Percentiles rank a stretch among this genome's conserved stretches.
phyloP scores from a whole-genome alignment of 805 yeast genomes.

The Teunomyces cretensis region DNA sequence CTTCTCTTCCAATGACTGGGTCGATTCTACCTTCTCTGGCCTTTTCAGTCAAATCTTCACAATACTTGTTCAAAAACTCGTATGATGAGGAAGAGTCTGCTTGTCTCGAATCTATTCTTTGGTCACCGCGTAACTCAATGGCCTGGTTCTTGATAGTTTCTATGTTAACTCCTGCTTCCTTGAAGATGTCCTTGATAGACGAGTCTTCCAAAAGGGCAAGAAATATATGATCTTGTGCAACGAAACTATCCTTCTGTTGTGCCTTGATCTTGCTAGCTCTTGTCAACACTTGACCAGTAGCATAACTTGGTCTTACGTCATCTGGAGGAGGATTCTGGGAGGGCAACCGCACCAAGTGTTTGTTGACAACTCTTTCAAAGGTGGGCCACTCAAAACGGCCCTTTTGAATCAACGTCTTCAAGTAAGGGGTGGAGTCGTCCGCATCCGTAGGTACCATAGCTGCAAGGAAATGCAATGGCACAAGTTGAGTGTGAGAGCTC shows the following conservation, averaged over 20 bases:
- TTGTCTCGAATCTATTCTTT: constrained; percentile 86
- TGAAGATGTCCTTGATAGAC: constrained; percentile 66
- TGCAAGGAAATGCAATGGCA: constrained; percentile 88
- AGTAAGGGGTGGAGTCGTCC: constrained; percentile 49
- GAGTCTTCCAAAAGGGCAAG: constrained; percentile 82
- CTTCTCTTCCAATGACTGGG: constrained; percentile 98
- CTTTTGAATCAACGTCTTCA: constrained; percentile 79
- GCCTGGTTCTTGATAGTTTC: constrained; percentile 79
- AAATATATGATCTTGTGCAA: constrained; percentile 92
- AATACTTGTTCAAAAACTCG: constrained; percentile 87
- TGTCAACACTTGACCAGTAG: constrained; percentile 72
- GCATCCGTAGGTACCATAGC: constrained; percentile 75
- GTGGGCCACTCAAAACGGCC: constrained; percentile 85
- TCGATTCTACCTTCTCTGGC: constrained; percentile 94
- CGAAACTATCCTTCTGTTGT: constrained; percentile 85
- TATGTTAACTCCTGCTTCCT: constrained; percentile 65
- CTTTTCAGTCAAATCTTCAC: constrained; percentile 88
- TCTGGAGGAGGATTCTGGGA: constrained; percentile 88
- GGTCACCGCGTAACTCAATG: constrained; percentile 79
- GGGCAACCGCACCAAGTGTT: constrained; percentile 78
- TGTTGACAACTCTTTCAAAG: constrained; percentile 78
- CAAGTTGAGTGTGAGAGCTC: constrained; percentile 76
- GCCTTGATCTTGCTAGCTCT: constrained; percentile 75
- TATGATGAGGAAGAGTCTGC: constrained; percentile 86
- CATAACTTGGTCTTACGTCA: constrained; percentile 70